A percentile compares a stretch with the other conserved stretches of the same genome.
These are phyloP conservation scores for Xenosphaeropsis pyriputrescens DNA, from an alignment of 2,329 filamentous ascomycete species.

Conservation along the genomic window DNA sequence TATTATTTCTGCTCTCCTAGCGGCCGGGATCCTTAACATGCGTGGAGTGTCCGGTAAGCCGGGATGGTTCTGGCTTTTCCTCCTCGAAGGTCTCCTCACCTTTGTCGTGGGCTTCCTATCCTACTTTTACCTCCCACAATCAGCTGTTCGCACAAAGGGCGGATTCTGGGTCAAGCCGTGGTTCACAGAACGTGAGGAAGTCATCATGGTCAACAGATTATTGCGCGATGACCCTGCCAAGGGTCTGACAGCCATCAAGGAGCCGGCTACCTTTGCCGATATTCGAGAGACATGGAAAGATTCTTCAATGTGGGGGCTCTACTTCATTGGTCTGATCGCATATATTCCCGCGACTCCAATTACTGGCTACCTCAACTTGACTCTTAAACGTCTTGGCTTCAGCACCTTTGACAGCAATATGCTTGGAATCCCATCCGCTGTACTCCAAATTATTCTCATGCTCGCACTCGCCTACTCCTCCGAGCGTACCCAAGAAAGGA, in stretches of 20 bases:
- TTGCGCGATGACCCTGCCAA: constrained; percentile 39
- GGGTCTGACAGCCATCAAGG: constrained; percentile 28
- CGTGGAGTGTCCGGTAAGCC: constrained; percentile 28
- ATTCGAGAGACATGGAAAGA: constrained; percentile 29
- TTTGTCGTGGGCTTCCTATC: constrained; percentile 31
- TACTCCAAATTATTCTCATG: constrained; percentile 41
- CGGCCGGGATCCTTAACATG: constrained; percentile 32
- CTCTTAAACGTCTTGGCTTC: constrained; percentile 39
- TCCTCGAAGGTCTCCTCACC: constrained; percentile 26
- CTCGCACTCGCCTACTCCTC: constrained; percentile 36
- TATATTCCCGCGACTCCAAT: constrained; percentile 33
- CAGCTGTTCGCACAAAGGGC: constrained; percentile 49
- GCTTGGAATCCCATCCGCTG: constrained; percentile 43
- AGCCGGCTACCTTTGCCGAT: constrained; percentile 26
- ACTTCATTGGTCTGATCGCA: constrained; percentile 29
- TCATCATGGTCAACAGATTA: constrained; percentile 52
- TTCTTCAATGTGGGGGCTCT: constrained; percentile 32
- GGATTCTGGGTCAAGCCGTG: constrained; percentile 46
- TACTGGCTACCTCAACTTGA: constrained; percentile 35
- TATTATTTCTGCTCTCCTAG: constrained; percentile 31
- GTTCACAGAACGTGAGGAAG: constrained; percentile 53
- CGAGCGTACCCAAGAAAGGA: constrained; percentile 37
- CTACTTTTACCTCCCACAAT: constrained; percentile 46
- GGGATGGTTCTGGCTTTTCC: constrained; percentile 41
- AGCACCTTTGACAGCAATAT: constrained; percentile 45